Evolutionary conservation across 352 stramenopile genomes (phyloP).

Genomic region (Phytophthora nicotianae): DNA sequence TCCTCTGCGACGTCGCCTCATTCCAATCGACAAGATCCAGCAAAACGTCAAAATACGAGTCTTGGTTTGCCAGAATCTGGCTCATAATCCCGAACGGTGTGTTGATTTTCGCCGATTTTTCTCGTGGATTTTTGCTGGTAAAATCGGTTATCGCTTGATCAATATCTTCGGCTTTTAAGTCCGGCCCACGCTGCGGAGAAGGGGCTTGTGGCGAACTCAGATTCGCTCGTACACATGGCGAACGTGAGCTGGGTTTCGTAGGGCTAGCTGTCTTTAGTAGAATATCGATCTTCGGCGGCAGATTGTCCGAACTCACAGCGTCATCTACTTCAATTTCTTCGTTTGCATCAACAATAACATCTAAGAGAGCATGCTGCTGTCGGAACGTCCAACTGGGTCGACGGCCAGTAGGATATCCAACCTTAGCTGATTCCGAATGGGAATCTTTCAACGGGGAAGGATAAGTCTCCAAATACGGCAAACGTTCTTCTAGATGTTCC

Average conservation of each 20-base stretch:
- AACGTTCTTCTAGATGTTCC: slow-evolving; percentile 61
- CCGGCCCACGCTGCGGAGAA: slow-evolving; percentile 53
- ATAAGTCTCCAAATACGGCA: slow-evolving; percentile 62
- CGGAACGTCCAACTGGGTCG: slow-evolving; percentile 71
- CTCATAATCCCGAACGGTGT: slow-evolving; percentile 45
- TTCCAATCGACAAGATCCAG: slow-evolving; percentile 65
- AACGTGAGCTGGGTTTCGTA: slow-evolving; percentile 37
- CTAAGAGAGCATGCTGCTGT: slow-evolving; percentile 57
- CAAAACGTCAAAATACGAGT: slow-evolving; percentile 55
- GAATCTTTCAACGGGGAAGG: slow-evolving; percentile 69
- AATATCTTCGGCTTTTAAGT: slow-evolving; percentile 42
- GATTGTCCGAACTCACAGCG: not conserved
- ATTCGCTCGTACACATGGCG: slow-evolving; percentile 47
- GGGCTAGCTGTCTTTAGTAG: slow-evolving; percentile 24
- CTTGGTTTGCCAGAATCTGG: slow-evolving; percentile 67
- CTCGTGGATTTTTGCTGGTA: not conserved
- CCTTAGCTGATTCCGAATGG: slow-evolving; percentile 8
- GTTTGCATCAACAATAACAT: slow-evolving; percentile 55
- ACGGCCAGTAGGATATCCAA: slow-evolving; percentile 31
- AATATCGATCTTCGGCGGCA: slow-evolving; percentile 21
- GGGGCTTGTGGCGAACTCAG: slow-evolving; percentile 46
- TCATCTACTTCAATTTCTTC: slow-evolving; percentile 35
- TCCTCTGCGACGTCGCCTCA: slow-evolving; percentile 56
- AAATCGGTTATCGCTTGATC: slow-evolving; percentile 26
- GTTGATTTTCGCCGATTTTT: slow-evolving; percentile 4